Percentiles rank a stretch among this genome's conserved stretches.
phyloP scores from a whole-genome alignment of 2,329 filamentous ascomycete species.

The Pseudogymnoascus sp. region DNA sequence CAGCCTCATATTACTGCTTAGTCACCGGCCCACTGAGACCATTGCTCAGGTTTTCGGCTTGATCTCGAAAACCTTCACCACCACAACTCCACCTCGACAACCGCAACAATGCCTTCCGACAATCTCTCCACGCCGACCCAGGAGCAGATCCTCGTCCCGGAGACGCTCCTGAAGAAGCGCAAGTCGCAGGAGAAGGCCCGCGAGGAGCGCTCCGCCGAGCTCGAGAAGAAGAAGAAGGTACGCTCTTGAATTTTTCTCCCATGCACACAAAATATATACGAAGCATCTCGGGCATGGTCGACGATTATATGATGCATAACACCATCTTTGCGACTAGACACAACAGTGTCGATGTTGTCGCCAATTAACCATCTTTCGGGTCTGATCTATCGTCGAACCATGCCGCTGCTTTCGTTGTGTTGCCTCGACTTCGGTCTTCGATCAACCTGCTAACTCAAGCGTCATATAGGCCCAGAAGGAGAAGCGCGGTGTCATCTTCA shows the following conservation, averaged over 20 bases:
- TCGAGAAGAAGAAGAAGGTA: conserved; percentile 85
- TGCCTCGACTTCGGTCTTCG: conserved; percentile 10
- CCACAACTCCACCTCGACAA: conserved; percentile 33
- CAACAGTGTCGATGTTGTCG: conserved; percentile 85
- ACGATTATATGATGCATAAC: conserved; percentile 73
- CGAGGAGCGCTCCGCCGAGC: conserved; percentile 72
- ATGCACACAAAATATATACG: conserved; percentile 14
- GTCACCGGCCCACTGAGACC: conserved; percentile 6
- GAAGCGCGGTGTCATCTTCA: conserved; percentile 98
- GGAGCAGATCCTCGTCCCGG: conserved; percentile 93
- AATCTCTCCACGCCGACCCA: conserved; percentile 63
- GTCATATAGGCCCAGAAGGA: conserved; percentile 80
- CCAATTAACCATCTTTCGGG: conserved; percentile 99
- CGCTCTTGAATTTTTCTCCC: conserved; percentile 18
- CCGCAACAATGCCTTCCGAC: conserved; percentile 45
- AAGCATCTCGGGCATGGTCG: conserved; percentile 29
- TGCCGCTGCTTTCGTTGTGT: conserved; percentile 16
- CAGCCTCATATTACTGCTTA: conserved; percentile 5
- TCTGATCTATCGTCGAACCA: conserved; percentile 53
- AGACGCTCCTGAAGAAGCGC: conserved; percentile 99
- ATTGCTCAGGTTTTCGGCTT: conserved; percentile 7
- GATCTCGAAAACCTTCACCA: conserved; percentile 9
- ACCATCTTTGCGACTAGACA: conserved; percentile 84
- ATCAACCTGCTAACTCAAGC: conserved; percentile 31
- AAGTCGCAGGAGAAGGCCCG: conserved; percentile 99